Evolutionary conservation across 108 stramenopile species (phyloP).

Genomic region (Aureococcus anophagefferens): DNA sequence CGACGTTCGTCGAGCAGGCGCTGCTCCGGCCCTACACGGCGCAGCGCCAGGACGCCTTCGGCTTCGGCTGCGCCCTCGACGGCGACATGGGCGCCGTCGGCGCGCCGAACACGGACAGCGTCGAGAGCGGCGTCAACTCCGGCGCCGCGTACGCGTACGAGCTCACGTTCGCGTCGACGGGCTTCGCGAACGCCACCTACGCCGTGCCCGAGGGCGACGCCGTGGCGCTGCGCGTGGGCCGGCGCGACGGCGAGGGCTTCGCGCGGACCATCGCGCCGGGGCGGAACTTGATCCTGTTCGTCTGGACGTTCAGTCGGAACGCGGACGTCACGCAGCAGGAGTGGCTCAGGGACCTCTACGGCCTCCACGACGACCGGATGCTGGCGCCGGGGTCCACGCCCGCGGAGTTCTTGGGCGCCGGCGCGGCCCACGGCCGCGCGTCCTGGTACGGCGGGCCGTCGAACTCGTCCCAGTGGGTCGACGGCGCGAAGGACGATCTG

Average conservation of each 20-base stretch:
- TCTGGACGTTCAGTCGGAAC: conserved; percentile 41
- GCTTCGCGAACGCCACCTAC: conserved; percentile 27
- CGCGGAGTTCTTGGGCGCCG: conserved; percentile 27
- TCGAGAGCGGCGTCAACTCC: conserved; percentile 39
- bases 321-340: conserved; percentile 25
- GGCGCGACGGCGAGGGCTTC: not conserved
- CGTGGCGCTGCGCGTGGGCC: conserved; percentile 8
- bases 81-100: conserved; percentile 40
- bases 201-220: conserved; percentile 47
- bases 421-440: conserved; percentile 26
- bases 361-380: conserved; percentile 4
- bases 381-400: conserved; percentile 19
- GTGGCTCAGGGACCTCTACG: conserved; percentile 33
- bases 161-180: conserved; percentile 37
- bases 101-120: conserved; percentile 56
- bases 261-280: not conserved
- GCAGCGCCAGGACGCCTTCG: conserved; percentile 53
- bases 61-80: conserved; percentile 39
- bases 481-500: conserved; percentile 51
- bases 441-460: conserved; percentile 50
- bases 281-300: not conserved
- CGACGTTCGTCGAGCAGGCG: conserved; percentile 33
- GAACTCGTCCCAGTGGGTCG: conserved; percentile 36
- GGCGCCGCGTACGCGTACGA: conserved; percentile 54
- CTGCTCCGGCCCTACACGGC: conserved; percentile 46